Conservation (phyloP, 2,329 filamentous ascomycete genomes). For the Aaosphaeria pasadenensis region DNA sequence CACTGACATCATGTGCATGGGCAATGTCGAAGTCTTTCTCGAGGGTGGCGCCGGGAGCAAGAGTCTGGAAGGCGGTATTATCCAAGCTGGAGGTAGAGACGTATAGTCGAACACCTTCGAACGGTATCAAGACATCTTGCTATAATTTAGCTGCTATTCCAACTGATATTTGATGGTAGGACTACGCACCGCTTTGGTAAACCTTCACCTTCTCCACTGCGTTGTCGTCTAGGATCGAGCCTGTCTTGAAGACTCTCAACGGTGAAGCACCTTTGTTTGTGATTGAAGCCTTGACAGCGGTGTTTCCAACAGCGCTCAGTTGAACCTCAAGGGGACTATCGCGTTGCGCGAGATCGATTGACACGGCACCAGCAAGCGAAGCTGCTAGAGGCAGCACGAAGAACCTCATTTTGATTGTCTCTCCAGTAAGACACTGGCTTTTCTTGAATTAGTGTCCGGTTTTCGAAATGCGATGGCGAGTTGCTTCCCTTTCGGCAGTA, state of each 20-base stretch:
- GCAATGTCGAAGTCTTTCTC: conserved; percentile 54
- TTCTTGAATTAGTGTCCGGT: no score
- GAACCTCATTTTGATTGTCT: no score
- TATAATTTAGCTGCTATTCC: no score
- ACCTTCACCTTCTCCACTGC: conserved; percentile 54
- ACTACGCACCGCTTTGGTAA: conserved; percentile 45
- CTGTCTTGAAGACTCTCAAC: conserved; percentile 52
- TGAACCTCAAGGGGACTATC: conserved; percentile 32
- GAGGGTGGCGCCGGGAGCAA: conserved; percentile 46
- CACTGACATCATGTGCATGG: conserved; percentile 51
- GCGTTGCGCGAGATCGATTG: conserved; percentile 31
- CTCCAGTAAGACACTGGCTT: no score
- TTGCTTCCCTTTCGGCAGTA: no score
- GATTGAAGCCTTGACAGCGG: conserved; percentile 50
- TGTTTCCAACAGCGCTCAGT: conserved; percentile 50
- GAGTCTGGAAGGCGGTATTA: conserved; percentile 50
- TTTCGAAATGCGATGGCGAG: no score
- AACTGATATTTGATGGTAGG: background rate
- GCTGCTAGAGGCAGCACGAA: no score
- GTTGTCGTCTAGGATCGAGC: conserved; percentile 50
- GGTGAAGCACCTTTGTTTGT: conserved; percentile 50
- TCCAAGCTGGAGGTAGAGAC: conserved; percentile 7
- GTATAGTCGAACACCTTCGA: background rate
- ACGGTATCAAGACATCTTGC: background rate
- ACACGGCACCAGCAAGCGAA: conserved; percentile 29